Evolutionary conservation across 2,329 filamentous ascomycete genomes (phyloP).

Genomic region (Monosporascus cannonballus): DNA sequence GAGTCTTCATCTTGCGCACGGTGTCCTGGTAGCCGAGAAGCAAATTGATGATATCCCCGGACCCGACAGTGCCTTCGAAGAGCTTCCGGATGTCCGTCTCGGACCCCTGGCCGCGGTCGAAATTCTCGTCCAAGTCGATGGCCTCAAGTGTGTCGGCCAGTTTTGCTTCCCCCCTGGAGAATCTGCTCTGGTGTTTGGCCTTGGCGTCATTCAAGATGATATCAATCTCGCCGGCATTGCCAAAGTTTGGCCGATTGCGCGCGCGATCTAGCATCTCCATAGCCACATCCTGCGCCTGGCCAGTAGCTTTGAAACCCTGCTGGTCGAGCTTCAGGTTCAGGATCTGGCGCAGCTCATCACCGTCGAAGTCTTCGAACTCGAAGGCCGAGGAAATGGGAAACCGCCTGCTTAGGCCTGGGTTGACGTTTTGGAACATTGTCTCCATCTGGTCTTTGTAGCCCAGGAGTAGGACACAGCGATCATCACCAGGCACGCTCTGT

Average conservation of each 20-base stretch:
- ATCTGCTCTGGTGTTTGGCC: constrained; percentile 30
- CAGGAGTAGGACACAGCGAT: constrained; percentile 56
- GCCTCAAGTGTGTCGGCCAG: constrained; percentile 16
- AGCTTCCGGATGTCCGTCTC: constrained; percentile 45
- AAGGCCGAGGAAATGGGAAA: constrained; percentile 53
- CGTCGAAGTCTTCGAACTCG: constrained; percentile 51
- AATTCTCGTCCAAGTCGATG: constrained; percentile 54
- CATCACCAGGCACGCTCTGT: constrained; percentile 53
- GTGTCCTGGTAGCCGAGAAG: constrained; percentile 50
- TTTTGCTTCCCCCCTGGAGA: constrained; percentile 20
- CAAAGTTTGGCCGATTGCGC: constrained; percentile 51
- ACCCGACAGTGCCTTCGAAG: constrained; percentile 54
- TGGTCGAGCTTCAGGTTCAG: constrained; percentile 47
- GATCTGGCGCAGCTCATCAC: constrained; percentile 44
- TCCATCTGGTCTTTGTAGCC: constrained; percentile 56
- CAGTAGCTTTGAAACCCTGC: constrained; percentile 38
- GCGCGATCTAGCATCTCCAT: constrained; percentile 43
- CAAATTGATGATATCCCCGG: constrained; percentile 45
- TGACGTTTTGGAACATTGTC: constrained; percentile 54
- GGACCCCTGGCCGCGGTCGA: constrained; percentile 42
- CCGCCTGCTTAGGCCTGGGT: constrained; percentile 51
- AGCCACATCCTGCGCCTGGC: constrained; percentile 38
- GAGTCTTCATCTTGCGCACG: constrained; percentile 42
- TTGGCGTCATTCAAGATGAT: constrained; percentile 48
- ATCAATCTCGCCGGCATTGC: constrained; percentile 58